These are phyloP conservation scores for Lentinula edodes DNA, from an alignment of 768 basidiomycete genomes.

Conservation along the genomic window DNA sequence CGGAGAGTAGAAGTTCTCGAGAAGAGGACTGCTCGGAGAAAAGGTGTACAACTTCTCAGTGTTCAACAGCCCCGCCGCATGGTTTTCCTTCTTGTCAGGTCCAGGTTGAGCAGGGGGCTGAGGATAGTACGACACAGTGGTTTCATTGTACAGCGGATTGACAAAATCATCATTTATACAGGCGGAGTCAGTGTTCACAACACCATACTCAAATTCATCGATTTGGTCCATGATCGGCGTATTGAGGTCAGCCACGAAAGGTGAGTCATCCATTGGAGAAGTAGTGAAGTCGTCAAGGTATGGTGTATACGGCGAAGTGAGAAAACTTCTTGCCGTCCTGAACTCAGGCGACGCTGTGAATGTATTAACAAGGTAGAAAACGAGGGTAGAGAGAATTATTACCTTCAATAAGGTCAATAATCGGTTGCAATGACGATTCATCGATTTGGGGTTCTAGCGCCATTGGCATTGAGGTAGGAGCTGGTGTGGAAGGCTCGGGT, in stretches of 20 bases:
- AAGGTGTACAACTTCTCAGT: constrained; percentile 32
- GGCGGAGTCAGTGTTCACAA: neutral
- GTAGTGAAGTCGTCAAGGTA: constrained; percentile 4
- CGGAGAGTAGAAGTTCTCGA: constrained; percentile 31
- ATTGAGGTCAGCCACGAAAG: constrained; percentile 1
- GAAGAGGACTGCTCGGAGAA: constrained; percentile 45
- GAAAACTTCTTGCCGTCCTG: neutral
- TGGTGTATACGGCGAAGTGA: constrained; percentile 6
- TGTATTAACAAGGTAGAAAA: neutral
- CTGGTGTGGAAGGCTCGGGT: neutral
- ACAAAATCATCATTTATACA: neutral
- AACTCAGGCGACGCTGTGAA: neutral
- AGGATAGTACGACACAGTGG: neutral
- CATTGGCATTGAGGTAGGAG: neutral
- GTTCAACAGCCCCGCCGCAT: neutral
- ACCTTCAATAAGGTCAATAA: neutral
- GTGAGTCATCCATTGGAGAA: constrained; percentile 7
- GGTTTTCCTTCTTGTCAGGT: neutral
- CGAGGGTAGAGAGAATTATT: neutral
- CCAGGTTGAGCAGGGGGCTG: neutral
- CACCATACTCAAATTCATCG: constrained; percentile 1
- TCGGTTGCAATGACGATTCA: neutral
- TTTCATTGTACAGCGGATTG: neutral
- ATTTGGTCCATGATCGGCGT: constrained; percentile 8
- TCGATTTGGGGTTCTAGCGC: neutral